Evolutionary conservation across 2,329 filamentous ascomycete genomes (phyloP), one percentile per base, ranked within the genome.

Genomic region (Neoscytalidium dimidiatum): DNA sequence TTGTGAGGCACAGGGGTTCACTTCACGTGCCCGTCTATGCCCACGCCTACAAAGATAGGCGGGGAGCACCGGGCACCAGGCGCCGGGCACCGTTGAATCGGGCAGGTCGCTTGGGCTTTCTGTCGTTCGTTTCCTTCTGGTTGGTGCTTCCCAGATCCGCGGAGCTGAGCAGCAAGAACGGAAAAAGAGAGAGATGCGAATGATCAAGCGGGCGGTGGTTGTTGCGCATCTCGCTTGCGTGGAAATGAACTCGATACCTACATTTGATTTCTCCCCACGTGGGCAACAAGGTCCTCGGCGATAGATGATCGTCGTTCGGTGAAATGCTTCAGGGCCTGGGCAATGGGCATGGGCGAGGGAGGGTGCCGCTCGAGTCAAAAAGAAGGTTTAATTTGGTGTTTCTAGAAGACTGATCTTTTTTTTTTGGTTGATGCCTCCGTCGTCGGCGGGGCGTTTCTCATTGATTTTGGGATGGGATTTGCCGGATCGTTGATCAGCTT

Each of bases 321-420:
- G 53, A 28, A 1, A 58, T n/a, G 41, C n/a, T 21, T 41, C 23
- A 9, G 28, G 35, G 35, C 9, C 19, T 56, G n/a, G 23, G 52
- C 31, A 3, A 44, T 6, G 35, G 38, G 14, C 35, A 46, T 21
- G 26, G 56, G 8, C 19, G 53, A 56, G 52, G 14, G 19, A 21
- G 23, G 33, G 53, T 13, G 35, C 23, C 23, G 53, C n/a, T 41
- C 53, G 35, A 57, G 53, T 60, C 56, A 41, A 21, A 19, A 26
- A 46, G 56, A 60, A 60, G 56, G 41, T 60, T 60, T 46, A 48
- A 46, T 58, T 58, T 56, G 35, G 9, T 46, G 14, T 14, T 46
- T 60, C 56, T 60, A 41, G 56, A 60, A 60, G 56, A 28, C 17
- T 43, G n/a, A 11, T 60, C 14, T 46, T 43, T 19, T 33, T 23